Evolutionary conservation across 73 alveolate genomes (phyloP), one percentile per base, ranked within the genome.

Genomic region (Durusdinium trenchii): DNA sequence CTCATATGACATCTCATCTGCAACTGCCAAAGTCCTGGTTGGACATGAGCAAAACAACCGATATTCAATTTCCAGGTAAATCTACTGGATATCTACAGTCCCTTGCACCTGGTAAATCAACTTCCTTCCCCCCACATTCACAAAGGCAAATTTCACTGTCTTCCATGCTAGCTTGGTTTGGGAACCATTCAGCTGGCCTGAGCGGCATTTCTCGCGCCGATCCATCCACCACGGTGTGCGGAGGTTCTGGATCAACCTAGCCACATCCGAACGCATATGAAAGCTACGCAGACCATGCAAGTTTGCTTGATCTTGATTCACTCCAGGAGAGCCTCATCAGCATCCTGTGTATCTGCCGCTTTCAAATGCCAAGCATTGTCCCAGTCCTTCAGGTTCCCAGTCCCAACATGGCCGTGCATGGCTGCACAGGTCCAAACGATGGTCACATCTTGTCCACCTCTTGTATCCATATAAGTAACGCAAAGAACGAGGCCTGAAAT

Each of bases 1-100:
- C 28, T 67, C 87, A 45, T 69, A 91, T 30, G 97, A 75, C 54
- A 91, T 91, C 87, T 91, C 89, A 51, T 91, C 97, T 30, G 97
- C 97, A 57, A 76, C 69, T n/a, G 89, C 97, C 5, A 69, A 43
- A 32, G 84, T 91, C 97, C 97, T 91, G 47, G 61, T 6, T 20
- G 7, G 18, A 71, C 38, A 71, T 36, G n/a, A n/a, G n/a, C n/a
- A n/a, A n/a, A n/a, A n/a, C n/a, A n/a, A n/a, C n/a, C n/a, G n/a
- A n/a, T n/a, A n/a, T n/a, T n/a, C n/a, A n/a, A n/a, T n/a, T n/a
- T n/a, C n/a, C n/a, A n/a, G n/a, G n/a, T n/a, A n/a, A n/a, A n/a
- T n/a, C n/a, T n/a, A n/a, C n/a, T n/a, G n/a, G n/a, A n/a, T n/a
- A n/a, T n/a, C n/a, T n/a, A n/a, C n/a, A n/a, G n/a, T n/a, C n/a